phyloP scores from a whole-genome alignment of 1,139 yeast species.

The Magnusiomyces tetraspermus region DNA sequence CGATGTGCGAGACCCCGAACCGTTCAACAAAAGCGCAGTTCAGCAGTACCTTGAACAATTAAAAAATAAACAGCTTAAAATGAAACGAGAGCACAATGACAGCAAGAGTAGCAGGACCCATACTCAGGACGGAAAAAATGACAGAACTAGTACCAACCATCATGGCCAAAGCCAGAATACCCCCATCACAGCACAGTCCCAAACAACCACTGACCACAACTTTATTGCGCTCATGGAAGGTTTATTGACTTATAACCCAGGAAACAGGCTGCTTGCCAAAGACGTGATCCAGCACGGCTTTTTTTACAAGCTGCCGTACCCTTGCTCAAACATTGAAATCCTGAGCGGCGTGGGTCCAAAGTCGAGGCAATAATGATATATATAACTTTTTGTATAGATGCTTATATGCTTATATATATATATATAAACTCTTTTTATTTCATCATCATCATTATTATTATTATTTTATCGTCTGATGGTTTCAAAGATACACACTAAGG shows the following conservation, averaged over 20 bases:
- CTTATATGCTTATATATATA: no score
- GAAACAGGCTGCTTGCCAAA: not conserved
- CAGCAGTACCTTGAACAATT: not conserved
- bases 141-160: not conserved
- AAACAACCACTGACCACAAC: not conserved
- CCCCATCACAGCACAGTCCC: not conserved
- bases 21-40: not conserved
- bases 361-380: no score
- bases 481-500: no score
- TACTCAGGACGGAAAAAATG: no score
- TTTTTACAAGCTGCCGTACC: constrained; percentile 3
- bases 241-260: not conserved
- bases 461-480: no score
- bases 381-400: no score
- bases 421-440: no score
- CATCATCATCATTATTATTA: not conserved
- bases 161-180: not conserved
- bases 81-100: not conserved
- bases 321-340: not conserved
- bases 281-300: constrained; percentile 4
- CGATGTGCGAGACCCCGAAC: not conserved
- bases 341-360: not conserved
- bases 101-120: not conserved
- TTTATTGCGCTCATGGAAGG: constrained; percentile 4
- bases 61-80: not conserved